Base-by-base conservation (phyloP, 495 filamentous ascomycete species). In the Gamarada debralockiae region DNA sequence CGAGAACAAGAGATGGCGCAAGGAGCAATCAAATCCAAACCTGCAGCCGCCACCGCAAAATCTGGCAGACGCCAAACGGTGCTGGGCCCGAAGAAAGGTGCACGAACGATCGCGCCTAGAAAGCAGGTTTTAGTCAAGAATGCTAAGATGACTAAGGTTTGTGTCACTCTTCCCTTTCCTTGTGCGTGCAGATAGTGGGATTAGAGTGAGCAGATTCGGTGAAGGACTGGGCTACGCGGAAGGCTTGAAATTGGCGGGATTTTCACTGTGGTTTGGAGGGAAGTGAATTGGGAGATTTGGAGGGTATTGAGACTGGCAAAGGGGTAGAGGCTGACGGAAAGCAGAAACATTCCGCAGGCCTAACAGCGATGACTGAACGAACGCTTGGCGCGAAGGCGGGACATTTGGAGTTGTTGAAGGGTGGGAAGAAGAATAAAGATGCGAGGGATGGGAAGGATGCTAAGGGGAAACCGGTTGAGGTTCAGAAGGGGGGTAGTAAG, bases 361-460 rank as follows among this genome's bases (percentile, higher is more conserved):
- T 90, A 18, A 76, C 75, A 3, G 72, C 73, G 0, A 76, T 77
- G 67, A 89, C 85, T 52, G 86, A 90, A 61, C 73, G 80, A 52
- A 77, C 66, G 58, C 72, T 91, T 20, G 87, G 82, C 4, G 69
- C 78, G 41, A 83, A 80, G 63, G 86, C 85, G 36, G 87, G 87
- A 4, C 86, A 91, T 77, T 59, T 89, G 56, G 86, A 90, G 65
- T 34, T 90, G 66, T 62, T 90, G 53, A 70, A 73, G 53, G 83
- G 80, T 3, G 83, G 79, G 10, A 86, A 85, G 76, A 84, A 81
- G 70, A 74, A 79, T 49, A 69, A 68, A 31, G 62, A 71, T 47
- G 52, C 50, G 46, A 70, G 70, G 43, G 59, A 60, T 39, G 62
- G 62, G 58, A 65, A 65, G 54, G 52, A 47, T 45, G 45, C 36